Evolutionary conservation across 129 eudicot genomes (phyloP), one percentile per base, ranked within the genome.

Genomic region (Deinandra increscens): DNA sequence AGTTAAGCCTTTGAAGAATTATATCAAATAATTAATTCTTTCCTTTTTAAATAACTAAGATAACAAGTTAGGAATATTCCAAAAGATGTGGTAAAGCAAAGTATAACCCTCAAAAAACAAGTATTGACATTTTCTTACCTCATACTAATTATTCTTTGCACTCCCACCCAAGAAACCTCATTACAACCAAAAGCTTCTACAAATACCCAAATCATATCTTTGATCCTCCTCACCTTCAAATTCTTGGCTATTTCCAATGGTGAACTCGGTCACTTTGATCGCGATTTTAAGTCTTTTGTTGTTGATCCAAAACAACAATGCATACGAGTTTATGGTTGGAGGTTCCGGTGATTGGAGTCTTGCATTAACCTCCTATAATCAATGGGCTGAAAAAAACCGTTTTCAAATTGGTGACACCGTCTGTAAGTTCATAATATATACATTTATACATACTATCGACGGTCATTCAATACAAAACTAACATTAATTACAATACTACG

Each of bases 271-370:
- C 14, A 10, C 31, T 19, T 66, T 71, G 22, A 12, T 79, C 4
- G 82, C 82, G 12, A 3, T 86, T 26, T 19, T 88, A 20, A 61
- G 87, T 77, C 29, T 91, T 54, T 54, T 82, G 26, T 60, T 88
- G 66, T 54, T 88, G 82, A 63, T 78, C 45, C 95, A 75, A 29
- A 81, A 61, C 15, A 65, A 80, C 20, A 15, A 71, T 70, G 91
- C 86, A n/a, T 79, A 31, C 29, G 72, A 89, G 59, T 92, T 88
- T 77, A 81, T 53, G 83, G 95, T 92, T 54, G 98, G 98, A 63
- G 98, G 95, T 41, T 43, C 83, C 1, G 84, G 77, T 0, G 90
- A 81, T 31, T 92, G 98, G 98, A 54, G 83, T 51, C 75, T 75
- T 70, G 85, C 90, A 19, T 37, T 78, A 43, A 48, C 83, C 22